Percentiles rank a stretch among this genome's conserved stretches.
phyloP scores from a whole-genome alignment of 768 basidiomycete genomes.

The Termitomyces sp. region DNA sequence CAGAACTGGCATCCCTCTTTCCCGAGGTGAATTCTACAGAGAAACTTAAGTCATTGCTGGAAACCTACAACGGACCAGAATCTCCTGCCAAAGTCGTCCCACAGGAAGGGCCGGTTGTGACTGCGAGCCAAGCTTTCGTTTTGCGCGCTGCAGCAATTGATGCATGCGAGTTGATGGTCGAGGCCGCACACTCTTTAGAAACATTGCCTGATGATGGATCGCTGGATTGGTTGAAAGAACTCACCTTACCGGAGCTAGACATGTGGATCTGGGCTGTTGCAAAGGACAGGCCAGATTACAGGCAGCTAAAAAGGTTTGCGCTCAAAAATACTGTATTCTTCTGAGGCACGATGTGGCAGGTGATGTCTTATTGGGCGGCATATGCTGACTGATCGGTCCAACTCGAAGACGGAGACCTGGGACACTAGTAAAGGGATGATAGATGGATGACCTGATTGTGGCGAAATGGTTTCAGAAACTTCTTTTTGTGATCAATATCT shows the following conservation, averaged over 20 bases:
- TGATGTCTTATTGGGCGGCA: background rate
- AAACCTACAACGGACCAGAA: conserved; percentile 9
- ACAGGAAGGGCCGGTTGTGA: conserved; percentile 50
- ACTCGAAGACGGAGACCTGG: background rate
- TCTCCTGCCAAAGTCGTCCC: conserved; percentile 14
- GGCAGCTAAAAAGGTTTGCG: conserved; percentile 63
- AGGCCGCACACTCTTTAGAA: conserved; percentile 41
- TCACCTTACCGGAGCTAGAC: conserved; percentile 62
- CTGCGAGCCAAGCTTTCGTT: conserved; percentile 59
- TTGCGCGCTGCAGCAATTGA: conserved; percentile 78
- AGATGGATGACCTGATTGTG: background rate
- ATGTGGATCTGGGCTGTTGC: conserved; percentile 83
- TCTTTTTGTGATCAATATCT: too few species aligned
- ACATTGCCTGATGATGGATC: conserved; percentile 16
- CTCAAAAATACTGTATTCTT: conserved; percentile 66
- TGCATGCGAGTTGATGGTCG: conserved; percentile 69
- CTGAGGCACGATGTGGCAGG: conserved; percentile 26
- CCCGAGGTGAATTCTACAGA: conserved; percentile 37
- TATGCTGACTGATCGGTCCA: background rate
- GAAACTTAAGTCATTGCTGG: conserved; percentile 37
- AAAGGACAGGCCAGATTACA: conserved; percentile 73
- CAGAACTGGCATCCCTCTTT: conserved; percentile 44
- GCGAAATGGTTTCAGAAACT: background rate
- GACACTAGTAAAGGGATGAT: background rate
- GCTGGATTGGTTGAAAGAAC: conserved; percentile 48